Evolutionary conservation across 2,329 filamentous ascomycete genomes (phyloP).

Genomic region (Aspergillus sp.): DNA sequence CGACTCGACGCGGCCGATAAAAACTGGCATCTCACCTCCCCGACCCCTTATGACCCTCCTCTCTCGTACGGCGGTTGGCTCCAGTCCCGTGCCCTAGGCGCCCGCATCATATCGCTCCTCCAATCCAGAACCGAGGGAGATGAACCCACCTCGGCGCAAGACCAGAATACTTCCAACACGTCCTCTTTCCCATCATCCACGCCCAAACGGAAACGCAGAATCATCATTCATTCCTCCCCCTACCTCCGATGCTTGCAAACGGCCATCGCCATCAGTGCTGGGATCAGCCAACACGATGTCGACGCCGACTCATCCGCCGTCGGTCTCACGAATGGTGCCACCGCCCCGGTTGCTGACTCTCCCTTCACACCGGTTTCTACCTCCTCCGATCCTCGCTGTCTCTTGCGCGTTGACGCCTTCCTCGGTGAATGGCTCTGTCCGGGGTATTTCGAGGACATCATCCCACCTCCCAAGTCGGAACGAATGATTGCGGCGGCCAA

Average conservation of each 20-base stretch:
- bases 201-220: constrained; percentile 61
- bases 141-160: constrained; percentile 10
- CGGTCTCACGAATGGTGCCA: constrained; percentile 1
- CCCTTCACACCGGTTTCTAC: neutral
- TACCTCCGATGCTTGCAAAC: constrained; percentile 93
- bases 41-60: constrained; percentile 92
- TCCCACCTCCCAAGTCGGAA: constrained; percentile 78
- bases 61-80: constrained; percentile 93
- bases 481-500: constrained; percentile 90
- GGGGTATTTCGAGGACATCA: constrained; percentile 90
- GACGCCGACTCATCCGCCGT: constrained; percentile 15
- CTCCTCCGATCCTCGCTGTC: constrained; percentile 19
- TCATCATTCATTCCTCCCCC: constrained; percentile 90
- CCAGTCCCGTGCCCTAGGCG: constrained; percentile 77
- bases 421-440: constrained; percentile 94
- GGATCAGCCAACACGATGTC: constrained; percentile 58
- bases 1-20: constrained; percentile 93
- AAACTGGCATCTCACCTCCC: constrained; percentile 89
- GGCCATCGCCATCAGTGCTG: constrained; percentile 81
- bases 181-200: constrained; percentile 7
- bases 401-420: constrained; percentile 82
- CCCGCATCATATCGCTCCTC: constrained; percentile 75
- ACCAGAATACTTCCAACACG: neutral
- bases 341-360: constrained; percentile 4
- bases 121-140: constrained; percentile 43